phyloP scores from a whole-genome alignment of 495 filamentous ascomycete species.

The Clavariopsis aquatica region DNA sequence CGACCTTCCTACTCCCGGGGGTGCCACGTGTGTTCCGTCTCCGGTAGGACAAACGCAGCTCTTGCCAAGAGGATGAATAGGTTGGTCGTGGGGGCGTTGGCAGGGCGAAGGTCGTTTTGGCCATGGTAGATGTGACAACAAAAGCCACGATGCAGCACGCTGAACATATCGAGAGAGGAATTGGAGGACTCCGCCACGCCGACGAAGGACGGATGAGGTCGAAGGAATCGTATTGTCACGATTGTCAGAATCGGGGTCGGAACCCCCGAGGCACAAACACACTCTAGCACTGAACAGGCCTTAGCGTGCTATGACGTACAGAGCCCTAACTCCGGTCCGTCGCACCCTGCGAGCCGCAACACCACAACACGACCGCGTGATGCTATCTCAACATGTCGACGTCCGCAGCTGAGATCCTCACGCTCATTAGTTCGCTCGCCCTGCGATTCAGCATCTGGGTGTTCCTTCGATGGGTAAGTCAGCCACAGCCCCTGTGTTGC shows the following conservation, averaged over 20 bases:
- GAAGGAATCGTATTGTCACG: constrained; percentile 4
- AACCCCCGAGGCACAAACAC: neutral
- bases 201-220: neutral
- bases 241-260: neutral
- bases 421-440: constrained; percentile 58
- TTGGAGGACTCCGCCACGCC: neutral
- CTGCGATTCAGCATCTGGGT: constrained; percentile 66
- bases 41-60: neutral
- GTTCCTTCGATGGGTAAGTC: constrained; percentile 83
- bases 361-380: constrained; percentile 17
- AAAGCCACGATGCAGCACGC: neutral
- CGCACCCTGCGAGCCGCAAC: constrained; percentile 20
- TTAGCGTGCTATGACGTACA: neutral
- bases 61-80: neutral
- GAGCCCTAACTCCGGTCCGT: neutral
- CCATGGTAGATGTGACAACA: neutral
- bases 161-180: neutral
- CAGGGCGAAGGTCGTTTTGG: neutral
- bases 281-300: neutral
- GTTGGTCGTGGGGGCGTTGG: neutral
- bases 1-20: neutral
- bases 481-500: no score
- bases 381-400: constrained; percentile 23
- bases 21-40: neutral
- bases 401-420: constrained; percentile 34